Base-by-base conservation (phyloP, 371 early-diverging fungal genomes). In the Syncephalastrum contaminatum region DNA sequence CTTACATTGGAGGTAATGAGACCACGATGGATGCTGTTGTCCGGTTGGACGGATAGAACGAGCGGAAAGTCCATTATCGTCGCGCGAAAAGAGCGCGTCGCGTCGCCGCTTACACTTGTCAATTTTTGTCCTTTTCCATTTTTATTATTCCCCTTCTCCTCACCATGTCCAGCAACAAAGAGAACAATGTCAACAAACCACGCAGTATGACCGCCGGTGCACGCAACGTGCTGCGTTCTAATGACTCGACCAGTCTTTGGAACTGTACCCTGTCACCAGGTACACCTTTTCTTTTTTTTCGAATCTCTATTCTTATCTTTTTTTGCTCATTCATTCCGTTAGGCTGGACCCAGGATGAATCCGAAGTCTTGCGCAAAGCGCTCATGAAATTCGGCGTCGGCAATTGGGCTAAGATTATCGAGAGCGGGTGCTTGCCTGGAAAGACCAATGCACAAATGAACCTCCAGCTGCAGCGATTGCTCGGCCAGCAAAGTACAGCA, bases 401-500 rank as follows among this genome's bases (percentile, higher is more conserved):
- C 43, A 94, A 94, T 67, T 96, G 96, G 96, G 85, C 89, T 51
- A 92, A 93, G 60, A 93, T 96, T 53, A 88, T 93, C 60, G 94
- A 93, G 51, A 87, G 88, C 46, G 87, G 86, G 27, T 89, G 92
- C 62, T 49, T 77, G 13, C 91, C 91, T 3, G 95, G 94, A 36
- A 96, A 96, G 64, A 95, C 93, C 36, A 91, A 90, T 56, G 93
- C 96, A 10, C 96, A 96, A 72, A 88, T 95, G 88, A 94, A 96
- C 76, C 72, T 96, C 43, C 96, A 96, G 63, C 82, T 91, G 13
- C 96, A 96, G 68, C 81, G 95, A 20, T 80, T 95, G 79, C 82
- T 96, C 1, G 96, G 96, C 0, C 95, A 96, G 67, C 95, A 96
- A 64, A 89, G 90, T 70, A 94, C 93, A 13, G 94, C 93, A 55